These are phyloP conservation scores for Xylariaceae sp. DNA, from an alignment of 2,329 filamentous ascomycete species.

Conservation along the genomic window DNA sequence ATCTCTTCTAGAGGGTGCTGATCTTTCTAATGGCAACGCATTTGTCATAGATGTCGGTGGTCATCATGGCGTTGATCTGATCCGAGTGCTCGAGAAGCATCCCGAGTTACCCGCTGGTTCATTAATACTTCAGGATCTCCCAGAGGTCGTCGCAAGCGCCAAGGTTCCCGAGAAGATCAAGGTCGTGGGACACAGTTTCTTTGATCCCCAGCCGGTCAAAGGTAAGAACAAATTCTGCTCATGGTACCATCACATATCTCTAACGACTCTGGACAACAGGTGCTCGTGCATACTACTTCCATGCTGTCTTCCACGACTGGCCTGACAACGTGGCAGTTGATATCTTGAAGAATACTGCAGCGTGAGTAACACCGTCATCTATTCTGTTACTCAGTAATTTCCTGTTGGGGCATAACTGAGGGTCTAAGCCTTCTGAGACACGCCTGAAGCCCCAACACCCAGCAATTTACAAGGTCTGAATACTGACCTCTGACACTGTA, in stretches of 20 bases:
- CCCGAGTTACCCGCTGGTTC: slow-evolving; percentile 36
- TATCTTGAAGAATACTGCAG: slow-evolving; percentile 39
- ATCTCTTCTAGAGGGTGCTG: slow-evolving; percentile 28
- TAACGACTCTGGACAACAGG: slow-evolving; percentile 13
- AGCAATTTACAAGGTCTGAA: no score
- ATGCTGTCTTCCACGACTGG: slow-evolving; percentile 45
- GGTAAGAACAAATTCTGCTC: slow-evolving; percentile 14
- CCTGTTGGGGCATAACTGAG: no score
- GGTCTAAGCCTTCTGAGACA: no score
- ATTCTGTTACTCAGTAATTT: no score
- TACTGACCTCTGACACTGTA: no score
- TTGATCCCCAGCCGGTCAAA: slow-evolving; percentile 36
- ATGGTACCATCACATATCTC: not conserved
- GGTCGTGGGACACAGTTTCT: slow-evolving; percentile 37
- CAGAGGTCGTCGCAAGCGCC: slow-evolving; percentile 27
- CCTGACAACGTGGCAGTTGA: slow-evolving; percentile 36
- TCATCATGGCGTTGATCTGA: slow-evolving; percentile 43
- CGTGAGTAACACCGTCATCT: no score
- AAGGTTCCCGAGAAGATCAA: slow-evolving; percentile 28
- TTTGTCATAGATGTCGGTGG: slow-evolving; percentile 46
- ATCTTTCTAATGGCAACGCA: slow-evolving; percentile 32
- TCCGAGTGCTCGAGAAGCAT: slow-evolving; percentile 36
- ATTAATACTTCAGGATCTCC: slow-evolving; percentile 45
- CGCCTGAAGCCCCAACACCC: no score
- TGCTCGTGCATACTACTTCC: slow-evolving; percentile 38